phyloP scores from a whole-genome alignment of 1,139 yeast genomes.

The Debaryomyces nepalensis region DNA sequence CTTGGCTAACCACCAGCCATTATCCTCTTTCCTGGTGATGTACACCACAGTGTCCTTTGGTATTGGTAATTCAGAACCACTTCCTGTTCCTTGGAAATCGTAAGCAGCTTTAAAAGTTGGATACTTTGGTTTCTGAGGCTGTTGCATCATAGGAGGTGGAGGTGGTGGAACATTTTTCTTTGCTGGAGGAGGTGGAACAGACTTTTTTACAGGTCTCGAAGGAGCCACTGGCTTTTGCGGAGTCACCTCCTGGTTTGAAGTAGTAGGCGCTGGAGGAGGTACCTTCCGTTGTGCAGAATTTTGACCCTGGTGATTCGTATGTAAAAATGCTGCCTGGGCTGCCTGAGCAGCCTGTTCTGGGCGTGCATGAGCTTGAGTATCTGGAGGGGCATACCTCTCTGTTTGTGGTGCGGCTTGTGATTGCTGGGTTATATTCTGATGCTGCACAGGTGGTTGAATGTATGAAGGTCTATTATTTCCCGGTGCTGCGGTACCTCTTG shows the following conservation, averaged over 20 bases:
- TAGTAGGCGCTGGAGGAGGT: slow-evolving; percentile 28
- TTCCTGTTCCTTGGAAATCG: slow-evolving; percentile 87
- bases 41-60: slow-evolving; percentile 75
- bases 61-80: slow-evolving; percentile 72
- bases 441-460: slow-evolving; percentile 14
- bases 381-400: slow-evolving; percentile 11
- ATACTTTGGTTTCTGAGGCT: slow-evolving; percentile 64
- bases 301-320: slow-evolving; percentile 15
- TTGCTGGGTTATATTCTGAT: slow-evolving; percentile 3
- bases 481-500: slow-evolving; percentile 4
- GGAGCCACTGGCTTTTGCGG: slow-evolving; percentile 23
- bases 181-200: slow-evolving; percentile 45
- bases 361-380: slow-evolving; percentile 10
- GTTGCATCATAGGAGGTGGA: slow-evolving; percentile 67
- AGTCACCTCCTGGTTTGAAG: slow-evolving; percentile 26
- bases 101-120: slow-evolving; percentile 88
- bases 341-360: slow-evolving; percentile 14
- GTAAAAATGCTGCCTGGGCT: slow-evolving; percentile 18
- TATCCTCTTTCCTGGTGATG: slow-evolving; percentile 65
- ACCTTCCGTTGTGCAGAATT: slow-evolving; percentile 21
- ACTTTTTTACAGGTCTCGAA: slow-evolving; percentile 35
- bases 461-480: slow-evolving; percentile 4
- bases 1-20: slow-evolving; percentile 94
- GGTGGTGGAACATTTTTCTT: slow-evolving; percentile 45
- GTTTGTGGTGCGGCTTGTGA: slow-evolving; percentile 2